These are phyloP conservation scores for Clonostachys solani DNA, from an alignment of 2,329 filamentous ascomycete genomes.

Conservation along the genomic window DNA sequence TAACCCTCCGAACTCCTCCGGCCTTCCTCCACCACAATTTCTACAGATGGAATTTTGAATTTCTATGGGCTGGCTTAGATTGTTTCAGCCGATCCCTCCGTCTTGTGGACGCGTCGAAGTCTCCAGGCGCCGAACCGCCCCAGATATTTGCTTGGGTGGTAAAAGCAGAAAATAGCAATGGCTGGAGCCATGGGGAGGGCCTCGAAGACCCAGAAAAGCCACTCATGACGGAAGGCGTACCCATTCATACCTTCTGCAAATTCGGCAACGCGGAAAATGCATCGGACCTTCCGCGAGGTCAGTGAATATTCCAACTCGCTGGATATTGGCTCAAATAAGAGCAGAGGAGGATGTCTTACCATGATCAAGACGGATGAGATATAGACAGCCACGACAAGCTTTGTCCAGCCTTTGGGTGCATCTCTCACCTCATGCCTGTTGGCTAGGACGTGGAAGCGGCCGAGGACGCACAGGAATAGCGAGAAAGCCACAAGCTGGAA, in stretches of 20 bases:
- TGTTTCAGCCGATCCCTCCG: not conserved
- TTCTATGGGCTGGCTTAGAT: not conserved
- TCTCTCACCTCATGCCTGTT: slow-evolving; percentile 9
- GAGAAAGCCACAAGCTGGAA: slow-evolving; percentile 34
- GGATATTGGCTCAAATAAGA: not conserved
- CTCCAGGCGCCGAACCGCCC: slow-evolving; percentile 5
- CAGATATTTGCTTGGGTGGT: slow-evolving; percentile 38
- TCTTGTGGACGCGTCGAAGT: not conserved
- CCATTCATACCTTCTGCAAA: slow-evolving; percentile 45
- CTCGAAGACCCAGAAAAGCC: slow-evolving; percentile 49
- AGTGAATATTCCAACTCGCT: not conserved
- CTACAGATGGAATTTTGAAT: too few species aligned
- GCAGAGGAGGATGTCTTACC: slow-evolving; percentile 19
- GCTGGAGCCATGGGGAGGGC: slow-evolving; percentile 41
- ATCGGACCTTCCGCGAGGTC: slow-evolving; percentile 29
- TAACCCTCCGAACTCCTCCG: too few species aligned
- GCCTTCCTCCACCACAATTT: too few species aligned
- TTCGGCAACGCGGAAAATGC: slow-evolving; percentile 48
- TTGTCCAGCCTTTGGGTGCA: slow-evolving; percentile 26
- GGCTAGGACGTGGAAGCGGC: slow-evolving; percentile 27
- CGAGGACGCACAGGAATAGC: slow-evolving; percentile 32
- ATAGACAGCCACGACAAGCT: slow-evolving; percentile 34
- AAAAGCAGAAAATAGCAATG: slow-evolving; percentile 41
- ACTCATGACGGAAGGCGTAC: slow-evolving; percentile 45
- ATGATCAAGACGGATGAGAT: slow-evolving; percentile 38